A percentile compares a stretch with the other conserved stretches of the same genome.
phyloP scores from a whole-genome alignment of 805 yeast species.

The Saccharomyces cerevisiae region DNA sequence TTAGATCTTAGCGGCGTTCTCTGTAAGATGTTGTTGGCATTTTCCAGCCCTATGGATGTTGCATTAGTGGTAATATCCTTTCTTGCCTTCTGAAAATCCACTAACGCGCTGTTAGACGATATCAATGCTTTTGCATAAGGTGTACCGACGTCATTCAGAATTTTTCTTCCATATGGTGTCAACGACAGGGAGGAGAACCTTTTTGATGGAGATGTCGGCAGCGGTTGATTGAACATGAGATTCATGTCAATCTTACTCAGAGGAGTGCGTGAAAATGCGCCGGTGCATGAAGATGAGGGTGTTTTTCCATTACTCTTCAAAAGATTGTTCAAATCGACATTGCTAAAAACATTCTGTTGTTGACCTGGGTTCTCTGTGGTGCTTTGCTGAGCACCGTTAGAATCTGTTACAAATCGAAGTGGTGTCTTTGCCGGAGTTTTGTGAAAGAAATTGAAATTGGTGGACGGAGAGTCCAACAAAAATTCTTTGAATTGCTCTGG shows the following conservation, averaged over 20 bases:
- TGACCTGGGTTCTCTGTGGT: conserved; percentile 1
- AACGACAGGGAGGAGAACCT: conserved; percentile 19
- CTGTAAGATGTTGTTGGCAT: conserved; percentile 2
- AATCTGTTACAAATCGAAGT: conserved; percentile 23
- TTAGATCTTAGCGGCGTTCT: conserved; percentile 8
- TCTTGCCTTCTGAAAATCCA: conserved; percentile 28
- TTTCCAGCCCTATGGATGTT: background rate
- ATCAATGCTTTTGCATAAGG: conserved; percentile 18
- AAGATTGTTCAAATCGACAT: background rate
- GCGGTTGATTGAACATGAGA: conserved; percentile 24
- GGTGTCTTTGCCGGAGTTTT: conserved; percentile 32
- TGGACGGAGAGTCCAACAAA: conserved; percentile 27
- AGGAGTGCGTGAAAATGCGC: conserved; percentile 19
- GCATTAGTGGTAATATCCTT: conserved; percentile 12
- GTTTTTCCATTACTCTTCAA: background rate
- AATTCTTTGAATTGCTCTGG: conserved; percentile 31
- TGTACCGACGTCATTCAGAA: conserved; percentile 27
- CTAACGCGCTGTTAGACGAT: conserved; percentile 27
- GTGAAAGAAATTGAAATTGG: conserved; percentile 25
- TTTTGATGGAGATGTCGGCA: conserved; percentile 27
- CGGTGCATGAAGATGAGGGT: background rate
- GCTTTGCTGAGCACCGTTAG: conserved; percentile 6
- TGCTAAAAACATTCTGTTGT: background rate
- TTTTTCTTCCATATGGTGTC: conserved; percentile 29
- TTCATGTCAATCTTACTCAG: conserved; percentile 27